Conservation (phyloP, 164 flowering plant genomes). For the Buxus sempervirens region DNA sequence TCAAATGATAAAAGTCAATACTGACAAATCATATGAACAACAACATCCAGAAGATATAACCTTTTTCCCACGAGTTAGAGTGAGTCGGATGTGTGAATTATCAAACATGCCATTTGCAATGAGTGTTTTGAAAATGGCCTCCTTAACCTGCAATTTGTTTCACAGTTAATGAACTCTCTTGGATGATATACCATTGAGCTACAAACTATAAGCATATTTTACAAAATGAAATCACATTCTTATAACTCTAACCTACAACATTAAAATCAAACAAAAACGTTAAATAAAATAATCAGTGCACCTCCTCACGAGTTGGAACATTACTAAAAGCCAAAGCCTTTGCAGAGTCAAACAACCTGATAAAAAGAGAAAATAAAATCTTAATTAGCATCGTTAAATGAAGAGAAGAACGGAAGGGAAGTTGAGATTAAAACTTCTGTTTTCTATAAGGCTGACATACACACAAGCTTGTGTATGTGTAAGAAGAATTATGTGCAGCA, state of each 20-base stretch:
- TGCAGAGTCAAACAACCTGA: constrained; percentile 90
- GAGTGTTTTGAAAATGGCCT: constrained; percentile 83
- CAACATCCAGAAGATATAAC: constrained; percentile 25
- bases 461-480: no score
- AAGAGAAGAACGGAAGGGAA: neutral
- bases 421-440: no score
- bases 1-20: neutral
- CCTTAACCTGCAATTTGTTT: constrained; percentile 62
- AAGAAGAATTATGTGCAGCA: no score
- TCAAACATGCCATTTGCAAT: constrained; percentile 90
- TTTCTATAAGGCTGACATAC: no score
- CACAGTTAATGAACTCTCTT: neutral
- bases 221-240: neutral
- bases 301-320: constrained; percentile 84
- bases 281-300: constrained; percentile 14
- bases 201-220: constrained; percentile 1
- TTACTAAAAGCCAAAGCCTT: constrained; percentile 79
- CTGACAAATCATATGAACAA: neutral
- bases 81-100: constrained; percentile 84
- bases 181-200: neutral
- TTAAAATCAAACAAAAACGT: neutral
- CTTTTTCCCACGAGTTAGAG: constrained; percentile 96
- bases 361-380: constrained; percentile 1
- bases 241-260: neutral
- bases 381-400: neutral